phyloP scores from a whole-genome alignment of 371 early-diverging fungal genomes.

The Funneliformis caledonium region DNA sequence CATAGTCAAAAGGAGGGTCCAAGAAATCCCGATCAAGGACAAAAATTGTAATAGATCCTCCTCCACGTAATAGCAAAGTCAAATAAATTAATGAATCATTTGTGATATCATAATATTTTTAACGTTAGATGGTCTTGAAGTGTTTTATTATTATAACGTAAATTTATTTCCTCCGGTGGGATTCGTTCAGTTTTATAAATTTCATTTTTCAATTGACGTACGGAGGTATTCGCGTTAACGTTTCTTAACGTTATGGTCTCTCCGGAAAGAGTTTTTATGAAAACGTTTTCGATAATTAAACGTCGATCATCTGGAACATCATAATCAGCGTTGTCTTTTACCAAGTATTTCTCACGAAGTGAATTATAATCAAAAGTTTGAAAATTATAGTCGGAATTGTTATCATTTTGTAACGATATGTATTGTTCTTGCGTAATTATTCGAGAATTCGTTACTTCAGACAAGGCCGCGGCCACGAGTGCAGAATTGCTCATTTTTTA shows the following conservation, averaged over 20 bases:
- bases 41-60: constrained; percentile 59
- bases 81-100: constrained; percentile 88
- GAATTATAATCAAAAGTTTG: not conserved
- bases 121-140: constrained; percentile 90
- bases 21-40: not conserved
- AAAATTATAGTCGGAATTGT: not conserved
- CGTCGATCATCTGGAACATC: not conserved
- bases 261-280: too few species aligned
- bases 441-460: not conserved
- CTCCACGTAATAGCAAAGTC: constrained; percentile 89
- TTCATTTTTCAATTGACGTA: too few species aligned
- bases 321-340: not conserved
- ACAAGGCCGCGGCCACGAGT: constrained; percentile 18
- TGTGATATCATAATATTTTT: constrained; percentile 87
- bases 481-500: too few species aligned
- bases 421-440: constrained; percentile 16
- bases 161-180: too few species aligned
- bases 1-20: constrained; percentile 27
- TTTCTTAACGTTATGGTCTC: too few species aligned
- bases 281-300: constrained; percentile 62
- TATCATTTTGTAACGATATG: not conserved
- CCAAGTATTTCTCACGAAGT: constrained; percentile 13
- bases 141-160: constrained; percentile 64
- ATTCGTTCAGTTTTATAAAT: too few species aligned
- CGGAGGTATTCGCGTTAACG: too few species aligned